Evolutionary conservation across 1,284 basidiomycete genomes (phyloP).

Genomic region (Vanrija humicola): DNA sequence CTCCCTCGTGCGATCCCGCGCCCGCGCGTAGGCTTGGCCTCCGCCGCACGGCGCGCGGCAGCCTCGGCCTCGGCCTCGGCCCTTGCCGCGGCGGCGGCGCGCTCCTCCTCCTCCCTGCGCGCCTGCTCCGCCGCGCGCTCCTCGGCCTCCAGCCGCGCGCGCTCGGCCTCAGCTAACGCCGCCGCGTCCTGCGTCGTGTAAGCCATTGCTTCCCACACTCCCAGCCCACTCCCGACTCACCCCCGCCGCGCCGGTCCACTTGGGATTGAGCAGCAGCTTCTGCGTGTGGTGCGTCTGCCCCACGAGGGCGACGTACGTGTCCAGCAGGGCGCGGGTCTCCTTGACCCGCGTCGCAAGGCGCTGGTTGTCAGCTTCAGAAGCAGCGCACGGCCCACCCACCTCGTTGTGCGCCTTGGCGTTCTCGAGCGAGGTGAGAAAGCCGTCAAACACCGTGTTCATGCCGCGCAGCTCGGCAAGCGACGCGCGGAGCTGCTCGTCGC

Average conservation of each 20-base stretch:
- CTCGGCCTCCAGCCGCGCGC: slow-evolving; percentile 3
- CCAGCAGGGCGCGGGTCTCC: slow-evolving; percentile 40
- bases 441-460: slow-evolving; percentile 47
- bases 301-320: slow-evolving; percentile 42
- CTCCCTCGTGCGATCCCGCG: not conserved
- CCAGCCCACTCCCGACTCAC: slow-evolving; percentile 28
- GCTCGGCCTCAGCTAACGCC: slow-evolving; percentile 24
- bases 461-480: slow-evolving; percentile 41
- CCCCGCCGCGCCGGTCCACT: slow-evolving; percentile 43
- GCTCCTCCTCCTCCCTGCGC: slow-evolving; percentile 4
- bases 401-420: slow-evolving; percentile 42
- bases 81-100: not conserved
- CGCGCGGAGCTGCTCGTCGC: slow-evolving; percentile 27
- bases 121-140: slow-evolving; percentile 15
- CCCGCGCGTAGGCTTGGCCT: not conserved
- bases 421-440: slow-evolving; percentile 39
- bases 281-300: slow-evolving; percentile 47
- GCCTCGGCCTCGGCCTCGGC: slow-evolving; percentile 16
- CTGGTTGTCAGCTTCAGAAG: slow-evolving; percentile 16
- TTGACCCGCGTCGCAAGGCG: slow-evolving; percentile 39
- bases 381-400: slow-evolving; percentile 23
- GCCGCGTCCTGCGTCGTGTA: slow-evolving; percentile 26
- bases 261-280: slow-evolving; percentile 34
- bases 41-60: slow-evolving; percentile 7
- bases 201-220: not conserved